Evolutionary conservation across 73 alveolate genomes (phyloP).

Genomic region (Symbiodinium natans): DNA sequence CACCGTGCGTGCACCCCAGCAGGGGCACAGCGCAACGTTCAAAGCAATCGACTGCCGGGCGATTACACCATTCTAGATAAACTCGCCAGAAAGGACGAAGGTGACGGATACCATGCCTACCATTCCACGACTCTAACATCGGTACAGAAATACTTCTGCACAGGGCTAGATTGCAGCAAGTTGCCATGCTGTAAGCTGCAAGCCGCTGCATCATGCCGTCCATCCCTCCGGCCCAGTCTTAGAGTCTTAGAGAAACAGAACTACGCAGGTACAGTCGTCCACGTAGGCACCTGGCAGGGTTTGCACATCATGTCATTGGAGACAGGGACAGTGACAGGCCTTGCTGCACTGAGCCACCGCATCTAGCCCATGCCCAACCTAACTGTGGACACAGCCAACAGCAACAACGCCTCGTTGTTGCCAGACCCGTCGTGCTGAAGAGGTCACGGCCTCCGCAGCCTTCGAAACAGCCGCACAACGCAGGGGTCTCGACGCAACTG

Average conservation of each 20-base stretch:
- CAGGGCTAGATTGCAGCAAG: background rate
- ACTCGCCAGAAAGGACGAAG: too few relatives aligned
- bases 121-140: too few relatives aligned
- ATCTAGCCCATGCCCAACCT: too few relatives aligned
- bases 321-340: too few relatives aligned
- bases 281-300: slow-evolving; percentile 59
- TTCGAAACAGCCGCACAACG: background rate
- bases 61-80: too few relatives aligned
- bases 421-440: slow-evolving; percentile 57
- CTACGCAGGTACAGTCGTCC: slow-evolving; percentile 82
- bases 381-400: too few relatives aligned
- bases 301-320: background rate
- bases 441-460: slow-evolving; percentile 79
- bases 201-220: too few relatives aligned
- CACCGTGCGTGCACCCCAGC: background rate
- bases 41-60: too few relatives aligned
- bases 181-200: background rate
- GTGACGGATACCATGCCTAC: background rate
- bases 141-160: background rate
- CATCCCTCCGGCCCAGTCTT: too few relatives aligned
- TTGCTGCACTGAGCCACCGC: too few relatives aligned
- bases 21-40: background rate
- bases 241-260: slow-evolving; percentile 43
- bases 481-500: too few relatives aligned
- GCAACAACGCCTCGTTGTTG: slow-evolving; percentile 54